Percentiles rank a stretch among this genome's conserved stretches.
Evolutionary conservation across 495 filamentous ascomycete genomes (phyloP).

Genomic region (Hypoxylon fuscum): DNA sequence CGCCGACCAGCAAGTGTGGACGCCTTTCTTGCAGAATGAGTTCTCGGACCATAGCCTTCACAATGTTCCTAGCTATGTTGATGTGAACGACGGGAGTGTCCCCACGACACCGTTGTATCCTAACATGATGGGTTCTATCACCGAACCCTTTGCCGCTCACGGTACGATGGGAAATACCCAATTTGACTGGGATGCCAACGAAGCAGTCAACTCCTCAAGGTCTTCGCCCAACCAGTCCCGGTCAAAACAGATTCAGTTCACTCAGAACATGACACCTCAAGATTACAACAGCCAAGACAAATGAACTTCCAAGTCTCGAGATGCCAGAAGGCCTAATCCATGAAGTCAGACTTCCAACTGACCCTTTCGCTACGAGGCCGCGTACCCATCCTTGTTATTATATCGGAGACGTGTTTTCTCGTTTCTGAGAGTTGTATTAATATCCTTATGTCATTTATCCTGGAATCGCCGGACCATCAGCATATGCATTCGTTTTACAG

Average conservation of each 20-base stretch:
- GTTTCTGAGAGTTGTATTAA: too few species aligned
- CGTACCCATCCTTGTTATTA: too few species aligned
- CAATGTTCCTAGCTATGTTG: slow-evolving; percentile 51
- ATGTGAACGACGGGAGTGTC: slow-evolving; percentile 46
- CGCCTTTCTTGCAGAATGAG: slow-evolving; percentile 55
- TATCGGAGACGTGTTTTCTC: too few species aligned
- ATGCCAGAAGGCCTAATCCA: too few species aligned
- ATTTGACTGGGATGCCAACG: slow-evolving; percentile 55
- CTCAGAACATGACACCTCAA: slow-evolving; percentile 59
- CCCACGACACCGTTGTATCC: slow-evolving; percentile 56
- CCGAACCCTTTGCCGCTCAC: slow-evolving; percentile 44
- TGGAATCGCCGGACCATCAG: slow-evolving; percentile 23
- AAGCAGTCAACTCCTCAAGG: slow-evolving; percentile 50
- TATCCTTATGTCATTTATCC: slow-evolving; percentile 22
- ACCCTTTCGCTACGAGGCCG: slow-evolving; percentile 10
- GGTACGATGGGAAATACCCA: slow-evolving; percentile 46
- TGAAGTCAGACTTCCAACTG: slow-evolving; percentile 1
- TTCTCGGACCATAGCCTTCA: slow-evolving; percentile 55
- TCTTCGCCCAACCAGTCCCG: slow-evolving; percentile 51
- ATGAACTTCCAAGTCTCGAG: slow-evolving; percentile 7
- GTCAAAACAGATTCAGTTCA: slow-evolving; percentile 59
- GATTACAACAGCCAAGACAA: slow-evolving; percentile 47
- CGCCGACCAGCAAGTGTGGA: slow-evolving; percentile 54
- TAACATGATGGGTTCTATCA: slow-evolving; percentile 46
- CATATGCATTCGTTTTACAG: slow-evolving; percentile 28